Conservation (phyloP, 2,329 filamentous ascomycete genomes). For the Diplodia scrobiculata region DNA sequence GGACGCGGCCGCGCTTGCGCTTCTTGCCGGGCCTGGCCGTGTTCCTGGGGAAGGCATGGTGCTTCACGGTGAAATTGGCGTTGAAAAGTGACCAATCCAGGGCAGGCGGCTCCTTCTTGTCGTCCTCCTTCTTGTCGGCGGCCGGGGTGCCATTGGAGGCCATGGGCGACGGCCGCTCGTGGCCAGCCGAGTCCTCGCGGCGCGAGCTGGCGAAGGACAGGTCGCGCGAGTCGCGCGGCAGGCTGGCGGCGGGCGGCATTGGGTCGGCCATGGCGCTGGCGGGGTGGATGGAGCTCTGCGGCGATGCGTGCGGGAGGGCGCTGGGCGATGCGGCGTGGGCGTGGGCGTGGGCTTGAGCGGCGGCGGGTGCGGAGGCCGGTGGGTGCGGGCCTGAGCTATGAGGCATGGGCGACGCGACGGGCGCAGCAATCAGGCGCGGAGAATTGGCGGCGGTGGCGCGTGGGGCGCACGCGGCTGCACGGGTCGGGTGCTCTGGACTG, state of each 20-base stretch:
- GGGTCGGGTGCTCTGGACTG: conserved; percentile 6
- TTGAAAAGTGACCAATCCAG: conserved; percentile 28
- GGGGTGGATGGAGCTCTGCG: background rate
- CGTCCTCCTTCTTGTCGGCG: background rate
- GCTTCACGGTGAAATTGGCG: conserved; percentile 24
- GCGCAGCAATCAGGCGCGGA: background rate
- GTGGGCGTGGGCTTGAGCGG: background rate
- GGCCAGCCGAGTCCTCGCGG: conserved; percentile 9
- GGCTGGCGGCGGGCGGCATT: background rate
- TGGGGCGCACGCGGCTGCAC: conserved; percentile 14
- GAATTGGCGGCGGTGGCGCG: background rate
- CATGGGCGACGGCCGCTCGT: conserved; percentile 1
- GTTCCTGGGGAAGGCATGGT: background rate
- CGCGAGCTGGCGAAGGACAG: conserved; percentile 1
- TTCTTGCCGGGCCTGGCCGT: conserved; percentile 11
- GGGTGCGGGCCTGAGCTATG: conserved; percentile 1
- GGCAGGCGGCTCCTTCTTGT: background rate
- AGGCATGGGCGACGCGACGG: background rate
- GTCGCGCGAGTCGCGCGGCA: background rate
- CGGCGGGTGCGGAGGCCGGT: background rate
- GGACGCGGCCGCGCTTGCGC: conserved; percentile 30
- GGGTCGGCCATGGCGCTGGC: conserved; percentile 15
- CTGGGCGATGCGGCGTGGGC: background rate
- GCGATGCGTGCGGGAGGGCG: background rate
- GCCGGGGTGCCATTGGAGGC: background rate